Percentiles rank a stretch among this genome's conserved stretches.
Conservation (phyloP, 768 basidiomycete species). For the Tephrocybe sp. region DNA sequence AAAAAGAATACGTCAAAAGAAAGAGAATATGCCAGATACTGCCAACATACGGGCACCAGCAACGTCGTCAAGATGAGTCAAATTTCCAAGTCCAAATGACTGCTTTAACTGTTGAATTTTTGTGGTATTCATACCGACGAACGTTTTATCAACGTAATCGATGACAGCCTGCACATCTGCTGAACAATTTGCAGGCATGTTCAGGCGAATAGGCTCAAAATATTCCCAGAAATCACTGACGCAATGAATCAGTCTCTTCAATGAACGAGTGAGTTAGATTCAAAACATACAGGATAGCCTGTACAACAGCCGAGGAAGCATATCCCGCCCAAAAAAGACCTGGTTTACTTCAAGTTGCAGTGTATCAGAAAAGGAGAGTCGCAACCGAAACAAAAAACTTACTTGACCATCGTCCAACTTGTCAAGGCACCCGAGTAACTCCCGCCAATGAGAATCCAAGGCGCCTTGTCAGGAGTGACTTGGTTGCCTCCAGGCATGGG, state of each 20-base stretch:
- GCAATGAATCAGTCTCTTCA: neutral
- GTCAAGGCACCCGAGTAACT: slow-evolving; percentile 51
- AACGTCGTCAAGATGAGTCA: slow-evolving; percentile 66
- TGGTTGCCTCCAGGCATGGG: slow-evolving; percentile 65
- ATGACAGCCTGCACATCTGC: slow-evolving; percentile 67
- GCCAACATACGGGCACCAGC: slow-evolving; percentile 47
- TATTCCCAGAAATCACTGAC: slow-evolving; percentile 61
- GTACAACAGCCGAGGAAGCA: slow-evolving; percentile 63
- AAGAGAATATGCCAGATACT: neutral
- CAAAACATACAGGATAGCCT: slow-evolving; percentile 47
- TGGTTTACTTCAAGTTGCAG: slow-evolving; percentile 42
- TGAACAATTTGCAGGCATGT: slow-evolving; percentile 74
- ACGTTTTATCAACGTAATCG: slow-evolving; percentile 56
- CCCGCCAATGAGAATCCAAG: slow-evolving; percentile 50
- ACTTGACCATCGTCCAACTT: slow-evolving; percentile 72
- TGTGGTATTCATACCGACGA: slow-evolving; percentile 37
- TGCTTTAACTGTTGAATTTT: slow-evolving; percentile 56
- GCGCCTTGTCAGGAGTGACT: slow-evolving; percentile 51
- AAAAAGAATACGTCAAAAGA: slow-evolving; percentile 22
- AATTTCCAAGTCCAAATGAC: slow-evolving; percentile 51
- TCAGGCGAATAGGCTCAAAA: slow-evolving; percentile 65
- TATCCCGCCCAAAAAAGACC: slow-evolving; percentile 66
- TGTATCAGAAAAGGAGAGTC: neutral
- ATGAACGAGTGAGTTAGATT: neutral
- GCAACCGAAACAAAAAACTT: slow-evolving; percentile 16